Percentiles rank a stretch among this genome's conserved stretches.
These are phyloP conservation scores for Rubia occidens DNA, from an alignment of 305 asterid species.

Conservation along the genomic window DNA sequence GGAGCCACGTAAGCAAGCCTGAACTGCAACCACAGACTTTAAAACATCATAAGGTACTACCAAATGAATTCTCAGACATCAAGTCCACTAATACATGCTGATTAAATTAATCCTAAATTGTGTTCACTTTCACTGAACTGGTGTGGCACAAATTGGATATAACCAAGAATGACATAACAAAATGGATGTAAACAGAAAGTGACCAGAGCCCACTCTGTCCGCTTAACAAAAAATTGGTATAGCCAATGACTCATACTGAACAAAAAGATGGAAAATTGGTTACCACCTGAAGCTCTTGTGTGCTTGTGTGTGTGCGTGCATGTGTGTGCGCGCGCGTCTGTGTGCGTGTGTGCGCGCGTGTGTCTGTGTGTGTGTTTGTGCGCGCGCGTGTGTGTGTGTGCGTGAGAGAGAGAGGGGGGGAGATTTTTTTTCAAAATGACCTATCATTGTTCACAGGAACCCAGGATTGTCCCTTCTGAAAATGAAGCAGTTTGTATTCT, in stretches of 20 bases:
- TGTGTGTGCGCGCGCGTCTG: too few species aligned
- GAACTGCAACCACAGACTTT: conserved; percentile 45
- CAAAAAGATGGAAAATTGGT: not conserved
- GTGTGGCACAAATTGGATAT: not conserved
- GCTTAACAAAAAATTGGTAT: not conserved
- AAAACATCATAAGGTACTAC: not conserved
- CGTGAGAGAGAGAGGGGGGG: not conserved
- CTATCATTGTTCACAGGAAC: not conserved
- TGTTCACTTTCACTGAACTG: not conserved
- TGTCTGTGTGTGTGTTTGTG: too few species aligned
- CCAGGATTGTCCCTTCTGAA: not conserved
- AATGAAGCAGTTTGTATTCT: not conserved
- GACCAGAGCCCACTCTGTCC: not conserved
- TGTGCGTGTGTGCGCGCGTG: too few species aligned
- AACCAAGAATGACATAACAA: not conserved
- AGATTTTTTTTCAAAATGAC: not conserved
- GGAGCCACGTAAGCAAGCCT: conserved; percentile 83
- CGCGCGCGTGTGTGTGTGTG: too few species aligned
- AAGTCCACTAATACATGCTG: conserved; percentile 1
- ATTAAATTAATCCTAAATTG: not conserved
- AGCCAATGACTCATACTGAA: not conserved
- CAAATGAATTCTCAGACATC: not conserved
- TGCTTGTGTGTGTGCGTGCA: not conserved
- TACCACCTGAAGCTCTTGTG: not conserved
- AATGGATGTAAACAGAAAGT: not conserved